These are phyloP conservation scores for Hypoxylon trugodes DNA, from an alignment of 495 filamentous ascomycete genomes.

Conservation along the genomic window DNA sequence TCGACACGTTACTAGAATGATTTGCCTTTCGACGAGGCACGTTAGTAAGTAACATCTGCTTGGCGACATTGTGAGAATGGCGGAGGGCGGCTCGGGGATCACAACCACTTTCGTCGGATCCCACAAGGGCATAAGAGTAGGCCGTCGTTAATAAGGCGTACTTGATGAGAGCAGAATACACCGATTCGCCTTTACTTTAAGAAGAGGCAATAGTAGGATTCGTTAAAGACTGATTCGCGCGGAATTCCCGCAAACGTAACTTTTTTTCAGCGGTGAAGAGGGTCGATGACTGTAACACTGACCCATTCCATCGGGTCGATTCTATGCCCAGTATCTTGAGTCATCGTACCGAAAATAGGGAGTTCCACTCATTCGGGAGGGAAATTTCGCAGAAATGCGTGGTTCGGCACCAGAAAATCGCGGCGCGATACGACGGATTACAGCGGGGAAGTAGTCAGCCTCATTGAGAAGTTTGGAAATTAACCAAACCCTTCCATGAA, in stretches of 20 bases:
- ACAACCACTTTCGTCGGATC: slow-evolving; percentile 2
- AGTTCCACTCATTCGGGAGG: slow-evolving; percentile 6
- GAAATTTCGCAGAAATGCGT: neutral
- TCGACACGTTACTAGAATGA: neutral
- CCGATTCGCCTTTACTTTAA: slow-evolving; percentile 1
- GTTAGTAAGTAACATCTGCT: neutral
- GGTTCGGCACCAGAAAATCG: neutral
- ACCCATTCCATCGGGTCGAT: slow-evolving; percentile 18
- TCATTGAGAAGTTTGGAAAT: neutral
- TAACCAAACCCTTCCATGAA: neutral
- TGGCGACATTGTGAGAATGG: slow-evolving; percentile 6
- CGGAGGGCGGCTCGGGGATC: slow-evolving; percentile 4
- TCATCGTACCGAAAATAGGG: slow-evolving; percentile 32
- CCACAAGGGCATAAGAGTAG: neutral
- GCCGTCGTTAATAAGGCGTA: neutral
- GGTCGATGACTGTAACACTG: slow-evolving; percentile 23
- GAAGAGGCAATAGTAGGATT: neutral
- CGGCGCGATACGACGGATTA: no score
- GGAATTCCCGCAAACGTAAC: slow-evolving; percentile 12
- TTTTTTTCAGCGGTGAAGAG: slow-evolving; percentile 32
- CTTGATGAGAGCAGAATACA: slow-evolving; percentile 12
- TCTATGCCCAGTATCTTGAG: slow-evolving; percentile 4
- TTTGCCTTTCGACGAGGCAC: neutral
- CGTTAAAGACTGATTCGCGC: slow-evolving; percentile 26
- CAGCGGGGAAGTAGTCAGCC: slow-evolving; percentile 15